Base-by-base conservation (phyloP, 495 filamentous ascomycete species). In the Neurospora sp. region DNA sequence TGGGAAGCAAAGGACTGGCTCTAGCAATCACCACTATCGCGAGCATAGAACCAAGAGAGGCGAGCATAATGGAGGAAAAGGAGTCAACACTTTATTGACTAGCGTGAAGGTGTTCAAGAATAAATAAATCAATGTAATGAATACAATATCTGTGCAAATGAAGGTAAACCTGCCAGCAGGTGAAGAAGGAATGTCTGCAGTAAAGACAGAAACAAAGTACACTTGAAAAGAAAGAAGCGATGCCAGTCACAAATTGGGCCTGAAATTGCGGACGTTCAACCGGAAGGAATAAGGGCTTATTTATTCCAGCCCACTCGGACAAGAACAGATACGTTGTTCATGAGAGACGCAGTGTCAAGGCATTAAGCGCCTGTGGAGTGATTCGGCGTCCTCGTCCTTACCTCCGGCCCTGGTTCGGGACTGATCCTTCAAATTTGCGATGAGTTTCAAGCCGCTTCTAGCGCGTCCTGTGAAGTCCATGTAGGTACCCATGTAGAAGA, bases 1-100 rank as follows among this genome's bases (percentile, higher is more conserved):
- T 80, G n/a, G 73, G 78, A 5, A 75, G 44, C 48, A 78, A 59
- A 8, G 77, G 74, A 38, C 71, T 72, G 35, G 79, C 80, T 16
- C 72, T 69, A 12, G 76, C 78, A 46, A 80, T 53, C 16, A 77
- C 77, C 5, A 73, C 76, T 72, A 70, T 77, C 18, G 71, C 73
- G n/a, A 82, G 73, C 8, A 81, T 38, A 40, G 73, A 73, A 74
- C 73, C 71, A 71, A 80, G 69, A 22, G 53, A 31, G 39, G 72
- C 42, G 18, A 75, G 72, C 78, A 81, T 81, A 71, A 16, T 74
- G 53, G 27, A 40, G 38, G 68, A 6, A 40, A 68, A 31, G 38
- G 9, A 40, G 70, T 69, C 70, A 61, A 59, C 11, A 35, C 27
- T 14, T 31, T 40, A 27, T 69, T 18, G 37, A 27, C 27, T 40